Evolutionary conservation across 1,284 basidiomycete genomes (phyloP).

Genomic region (Ustilago esculenta): DNA sequence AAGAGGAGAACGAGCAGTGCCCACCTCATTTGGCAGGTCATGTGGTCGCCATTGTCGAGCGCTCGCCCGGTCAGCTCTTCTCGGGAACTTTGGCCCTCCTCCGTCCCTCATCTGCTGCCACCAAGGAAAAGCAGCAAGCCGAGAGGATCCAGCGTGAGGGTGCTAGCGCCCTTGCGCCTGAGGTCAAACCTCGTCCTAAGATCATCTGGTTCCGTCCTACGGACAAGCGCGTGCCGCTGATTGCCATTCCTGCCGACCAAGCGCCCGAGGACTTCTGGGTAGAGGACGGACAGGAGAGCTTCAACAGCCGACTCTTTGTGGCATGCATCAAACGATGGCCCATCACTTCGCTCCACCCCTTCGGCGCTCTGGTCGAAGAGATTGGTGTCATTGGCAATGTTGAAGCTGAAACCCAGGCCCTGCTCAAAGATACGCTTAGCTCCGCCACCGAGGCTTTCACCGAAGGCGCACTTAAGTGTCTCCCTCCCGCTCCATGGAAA

Average conservation of each 20-base stretch:
- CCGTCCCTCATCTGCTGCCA: slow-evolving; percentile 95
- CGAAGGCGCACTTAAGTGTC: slow-evolving; percentile 87
- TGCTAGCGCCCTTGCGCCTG: slow-evolving; percentile 77
- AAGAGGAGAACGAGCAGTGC: slow-evolving; percentile 80
- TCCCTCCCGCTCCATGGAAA: slow-evolving; percentile 92
- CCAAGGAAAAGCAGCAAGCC: slow-evolving; percentile 99
- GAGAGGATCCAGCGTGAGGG: slow-evolving; percentile 96
- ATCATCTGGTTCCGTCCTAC: slow-evolving; percentile 99
- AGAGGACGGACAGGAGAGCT: slow-evolving; percentile 80
- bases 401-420: slow-evolving; percentile 94
- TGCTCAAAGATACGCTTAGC: slow-evolving; percentile 93
- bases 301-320: slow-evolving; percentile 90
- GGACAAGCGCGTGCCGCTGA: slow-evolving; percentile 97
- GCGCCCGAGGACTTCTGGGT: slow-evolving; percentile 95
- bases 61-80: slow-evolving; percentile 98
- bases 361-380: slow-evolving; percentile 97
- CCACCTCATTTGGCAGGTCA: slow-evolving; percentile 78
- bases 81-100: slow-evolving; percentile 94
- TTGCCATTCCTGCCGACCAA: slow-evolving; percentile 96
- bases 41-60: slow-evolving; percentile 95
- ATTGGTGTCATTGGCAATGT: slow-evolving; percentile 97
- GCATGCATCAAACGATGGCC: slow-evolving; percentile 95
- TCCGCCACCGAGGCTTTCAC: slow-evolving; percentile 64
- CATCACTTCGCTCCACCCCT: slow-evolving; percentile 93
- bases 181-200: slow-evolving; percentile 79